phyloP scores from a whole-genome alignment of 2,329 filamentous ascomycete genomes.

The Penicillium sp. region DNA sequence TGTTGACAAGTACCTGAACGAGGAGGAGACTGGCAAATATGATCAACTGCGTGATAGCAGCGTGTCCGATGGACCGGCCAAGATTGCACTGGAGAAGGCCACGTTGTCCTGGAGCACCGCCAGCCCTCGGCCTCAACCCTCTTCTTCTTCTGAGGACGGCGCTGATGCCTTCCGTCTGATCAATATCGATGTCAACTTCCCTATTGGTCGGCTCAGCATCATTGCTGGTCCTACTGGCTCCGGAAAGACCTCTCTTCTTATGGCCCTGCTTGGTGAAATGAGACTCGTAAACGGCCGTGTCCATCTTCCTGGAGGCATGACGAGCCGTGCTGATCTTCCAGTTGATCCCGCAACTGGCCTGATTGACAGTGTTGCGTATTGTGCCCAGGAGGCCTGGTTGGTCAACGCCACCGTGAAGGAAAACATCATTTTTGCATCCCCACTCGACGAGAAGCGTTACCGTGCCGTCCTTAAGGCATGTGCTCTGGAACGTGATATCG shows the following conservation, averaged over 20 bases:
- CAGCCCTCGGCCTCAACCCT: constrained; percentile 52
- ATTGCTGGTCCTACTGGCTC: constrained; percentile 91
- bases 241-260: constrained; percentile 91
- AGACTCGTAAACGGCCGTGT: constrained; percentile 76
- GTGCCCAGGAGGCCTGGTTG: constrained; percentile 94
- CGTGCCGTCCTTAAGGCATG: constrained; percentile 86
- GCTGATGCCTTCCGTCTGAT: constrained; percentile 79
- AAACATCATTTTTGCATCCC: constrained; percentile 87
- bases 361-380: constrained; percentile 91
- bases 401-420: constrained; percentile 94
- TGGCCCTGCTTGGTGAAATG: constrained; percentile 97
- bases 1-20: constrained; percentile 88
- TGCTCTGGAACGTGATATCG: constrained; percentile 83
- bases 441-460: constrained; percentile 79
- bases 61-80: constrained; percentile 65
- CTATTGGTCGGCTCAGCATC: constrained; percentile 83
- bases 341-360: constrained; percentile 80
- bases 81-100: constrained; percentile 81
- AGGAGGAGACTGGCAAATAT: constrained; percentile 97
- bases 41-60: constrained; percentile 72
- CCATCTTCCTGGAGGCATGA: constrained; percentile 78
- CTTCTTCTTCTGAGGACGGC: constrained; percentile 57
- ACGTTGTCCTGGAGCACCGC: constrained; percentile 84
- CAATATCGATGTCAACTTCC: constrained; percentile 78
- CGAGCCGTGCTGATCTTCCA: constrained; percentile 74